A percentile compares a stretch with the other conserved stretches of the same genome.
These are phyloP conservation scores for Tilletia setariae DNA, from an alignment of 1,284 basidiomycete species.

Conservation along the genomic window DNA sequence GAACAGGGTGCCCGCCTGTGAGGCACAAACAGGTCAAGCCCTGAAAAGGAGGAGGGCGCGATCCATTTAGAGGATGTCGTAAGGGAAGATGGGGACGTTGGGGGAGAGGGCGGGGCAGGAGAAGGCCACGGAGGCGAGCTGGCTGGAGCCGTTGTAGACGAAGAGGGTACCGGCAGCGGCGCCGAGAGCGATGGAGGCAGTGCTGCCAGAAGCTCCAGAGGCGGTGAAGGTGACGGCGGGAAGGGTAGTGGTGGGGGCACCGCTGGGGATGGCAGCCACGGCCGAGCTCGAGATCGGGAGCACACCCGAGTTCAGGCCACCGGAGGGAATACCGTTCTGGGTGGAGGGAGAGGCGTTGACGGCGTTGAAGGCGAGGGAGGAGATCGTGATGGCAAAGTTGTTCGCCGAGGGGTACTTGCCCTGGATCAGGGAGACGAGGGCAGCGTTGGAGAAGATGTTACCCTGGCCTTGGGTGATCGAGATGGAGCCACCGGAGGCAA, in stretches of 20 bases:
- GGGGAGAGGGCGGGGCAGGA: conserved; percentile 9
- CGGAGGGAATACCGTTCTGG: conserved; percentile 1
- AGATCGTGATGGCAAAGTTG: neutral
- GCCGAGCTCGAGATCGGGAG: neutral
- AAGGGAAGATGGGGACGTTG: neutral
- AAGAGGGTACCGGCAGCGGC: neutral
- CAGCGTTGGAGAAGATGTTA: neutral
- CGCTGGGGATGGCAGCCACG: neutral
- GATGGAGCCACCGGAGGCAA: neutral
- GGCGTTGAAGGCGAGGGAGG: neutral
- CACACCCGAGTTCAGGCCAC: neutral
- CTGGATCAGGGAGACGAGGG: no score
- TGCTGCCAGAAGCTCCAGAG: neutral
- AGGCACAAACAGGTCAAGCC: no score
- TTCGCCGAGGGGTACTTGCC: no score
- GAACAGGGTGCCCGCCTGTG: no score
- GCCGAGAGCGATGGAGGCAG: conserved; percentile 2
- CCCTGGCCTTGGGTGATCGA: neutral
- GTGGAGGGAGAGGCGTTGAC: neutral
- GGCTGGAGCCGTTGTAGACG: conserved; percentile 3
- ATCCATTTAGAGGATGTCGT: neutral
- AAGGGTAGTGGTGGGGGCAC: neutral
- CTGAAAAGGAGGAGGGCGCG: no score
- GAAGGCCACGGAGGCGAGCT: neutral
- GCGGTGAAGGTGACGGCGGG: conserved; percentile 2